These are phyloP conservation scores for Hypoxylon sp. DNA, from an alignment of 2,329 filamentous ascomycete species.

Conservation along the genomic window DNA sequence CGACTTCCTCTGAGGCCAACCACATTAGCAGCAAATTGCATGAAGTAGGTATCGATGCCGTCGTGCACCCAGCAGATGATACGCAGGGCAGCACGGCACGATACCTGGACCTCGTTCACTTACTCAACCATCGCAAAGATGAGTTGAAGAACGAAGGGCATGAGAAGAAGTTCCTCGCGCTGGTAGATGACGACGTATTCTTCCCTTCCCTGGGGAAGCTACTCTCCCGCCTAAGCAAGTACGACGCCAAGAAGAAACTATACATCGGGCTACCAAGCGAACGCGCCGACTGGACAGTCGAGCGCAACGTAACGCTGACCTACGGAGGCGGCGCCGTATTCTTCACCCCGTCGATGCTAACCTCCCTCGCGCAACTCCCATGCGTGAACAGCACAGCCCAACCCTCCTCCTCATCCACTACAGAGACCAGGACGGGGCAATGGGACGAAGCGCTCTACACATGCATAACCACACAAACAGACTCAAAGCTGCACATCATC, in stretches of 20 bases:
- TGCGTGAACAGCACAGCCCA: slow-evolving; percentile 54
- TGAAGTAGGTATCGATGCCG: slow-evolving; percentile 59
- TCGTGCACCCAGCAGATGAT: slow-evolving; percentile 54
- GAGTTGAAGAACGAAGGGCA: slow-evolving; percentile 55
- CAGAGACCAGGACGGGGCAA: slow-evolving; percentile 42
- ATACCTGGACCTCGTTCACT: slow-evolving; percentile 59
- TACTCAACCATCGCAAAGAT: slow-evolving; percentile 55
- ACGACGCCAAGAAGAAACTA: slow-evolving; percentile 54
- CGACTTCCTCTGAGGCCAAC: slow-evolving; percentile 54
- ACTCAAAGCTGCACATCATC: slow-evolving; percentile 59
- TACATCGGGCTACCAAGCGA: slow-evolving; percentile 64
- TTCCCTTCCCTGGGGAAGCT: slow-evolving; percentile 61
- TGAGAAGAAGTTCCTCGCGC: slow-evolving; percentile 60
- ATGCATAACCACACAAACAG: slow-evolving; percentile 57
- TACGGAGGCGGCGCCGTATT: slow-evolving; percentile 64
- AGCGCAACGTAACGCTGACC: slow-evolving; percentile 58
- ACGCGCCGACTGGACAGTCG: slow-evolving; percentile 59
- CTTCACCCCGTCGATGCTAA: slow-evolving; percentile 57
- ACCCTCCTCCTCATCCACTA: slow-evolving; percentile 5
- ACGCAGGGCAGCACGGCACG: slow-evolving; percentile 54
- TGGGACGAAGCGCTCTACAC: slow-evolving; percentile 62
- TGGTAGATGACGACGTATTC: slow-evolving; percentile 65
- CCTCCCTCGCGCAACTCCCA: slow-evolving; percentile 55
- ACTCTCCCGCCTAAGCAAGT: slow-evolving; percentile 56
- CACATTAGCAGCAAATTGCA: slow-evolving; percentile 54